Conservation (phyloP, 2,329 filamentous ascomycete species). For the Penicillium sp. region DNA sequence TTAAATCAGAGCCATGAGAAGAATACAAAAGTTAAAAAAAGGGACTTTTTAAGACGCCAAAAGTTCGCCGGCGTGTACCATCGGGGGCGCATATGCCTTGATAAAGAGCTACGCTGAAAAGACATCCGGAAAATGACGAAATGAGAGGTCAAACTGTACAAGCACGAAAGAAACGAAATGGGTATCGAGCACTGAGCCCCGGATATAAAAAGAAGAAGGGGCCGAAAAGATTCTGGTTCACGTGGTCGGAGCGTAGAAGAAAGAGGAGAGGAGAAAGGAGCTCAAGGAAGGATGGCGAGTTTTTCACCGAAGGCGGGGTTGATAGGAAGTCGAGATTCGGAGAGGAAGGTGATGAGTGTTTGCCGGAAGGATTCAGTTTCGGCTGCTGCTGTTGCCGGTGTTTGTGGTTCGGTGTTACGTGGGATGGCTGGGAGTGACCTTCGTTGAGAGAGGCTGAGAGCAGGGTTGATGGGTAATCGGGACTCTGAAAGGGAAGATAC, state of each 20-base stretch:
- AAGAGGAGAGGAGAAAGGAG: neutral
- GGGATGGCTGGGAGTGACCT: slow-evolving; percentile 17
- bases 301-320: slow-evolving; percentile 34
- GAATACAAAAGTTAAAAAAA: slow-evolving; percentile 12
- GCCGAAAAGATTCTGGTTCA: slow-evolving; percentile 24
- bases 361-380: slow-evolving; percentile 2
- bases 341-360: slow-evolving; percentile 14
- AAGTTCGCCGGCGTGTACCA: slow-evolving; percentile 27
- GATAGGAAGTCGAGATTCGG: slow-evolving; percentile 32
- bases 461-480: slow-evolving; percentile 14
- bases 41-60: slow-evolving; percentile 34
- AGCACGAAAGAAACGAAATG: slow-evolving; percentile 34
- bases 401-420: slow-evolving; percentile 4
- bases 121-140: slow-evolving; percentile 24
- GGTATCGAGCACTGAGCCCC: slow-evolving; percentile 35
- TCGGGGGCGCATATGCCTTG: slow-evolving; percentile 23
- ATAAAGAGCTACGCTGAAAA: slow-evolving; percentile 26
- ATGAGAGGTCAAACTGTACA: slow-evolving; percentile 25
- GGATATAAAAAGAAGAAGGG: slow-evolving; percentile 11
- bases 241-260: slow-evolving; percentile 13
- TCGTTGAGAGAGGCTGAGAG: slow-evolving; percentile 10
- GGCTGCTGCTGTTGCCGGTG: neutral
- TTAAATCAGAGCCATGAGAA: slow-evolving; percentile 24
- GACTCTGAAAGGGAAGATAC: slow-evolving; percentile 11
- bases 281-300: slow-evolving; percentile 9